A percentile compares a stretch with the other conserved stretches of the same genome.
phyloP scores from a whole-genome alignment of 129 eudicot genomes.

The Arctium minus region DNA sequence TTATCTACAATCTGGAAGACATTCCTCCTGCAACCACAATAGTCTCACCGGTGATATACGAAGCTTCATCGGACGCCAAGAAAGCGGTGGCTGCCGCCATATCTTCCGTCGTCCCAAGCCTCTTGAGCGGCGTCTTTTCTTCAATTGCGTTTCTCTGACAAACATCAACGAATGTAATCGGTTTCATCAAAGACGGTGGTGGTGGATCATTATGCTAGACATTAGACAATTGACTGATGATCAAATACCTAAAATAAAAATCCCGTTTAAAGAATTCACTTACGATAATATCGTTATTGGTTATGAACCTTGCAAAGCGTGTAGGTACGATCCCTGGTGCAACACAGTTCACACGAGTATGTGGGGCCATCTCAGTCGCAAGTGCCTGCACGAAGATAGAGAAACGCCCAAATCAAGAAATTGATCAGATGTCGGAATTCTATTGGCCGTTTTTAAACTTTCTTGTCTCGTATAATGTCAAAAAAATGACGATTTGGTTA shows the following conservation, averaged over 20 bases:
- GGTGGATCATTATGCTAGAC: too few species aligned
- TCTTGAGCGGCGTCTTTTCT: conserved; percentile 52
- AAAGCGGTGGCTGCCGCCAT: conserved; percentile 90
- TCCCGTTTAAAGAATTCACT: conserved; percentile 13
- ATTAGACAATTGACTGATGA: not conserved
- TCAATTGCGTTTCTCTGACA: conserved; percentile 46
- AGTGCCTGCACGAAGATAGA: conserved; percentile 55
- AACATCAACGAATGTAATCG: conserved; percentile 5
- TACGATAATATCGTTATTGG: conserved; percentile 41
- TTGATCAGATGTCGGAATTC: not conserved
- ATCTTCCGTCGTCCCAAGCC: conserved; percentile 90
- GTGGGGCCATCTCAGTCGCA: conserved; percentile 88
- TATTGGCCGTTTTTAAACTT: not conserved
- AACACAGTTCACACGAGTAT: conserved; percentile 90
- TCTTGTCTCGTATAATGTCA: too few species aligned
- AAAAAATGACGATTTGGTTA: too few species aligned
- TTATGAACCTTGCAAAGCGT: conserved; percentile 65
- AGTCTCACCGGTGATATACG: conserved; percentile 90
- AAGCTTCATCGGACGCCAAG: conserved; percentile 87
- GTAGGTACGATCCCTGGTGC: conserved; percentile 96
- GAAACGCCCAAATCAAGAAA: not conserved
- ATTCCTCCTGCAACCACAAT: conserved; percentile 87
- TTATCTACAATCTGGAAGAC: conserved; percentile 63
- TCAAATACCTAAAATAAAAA: not conserved
- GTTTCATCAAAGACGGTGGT: not conserved